A percentile compares a stretch with the other conserved stretches of the same genome.
phyloP scores from a whole-genome alignment of 768 basidiomycete genomes.

The Lactifluus hygrophoroides region DNA sequence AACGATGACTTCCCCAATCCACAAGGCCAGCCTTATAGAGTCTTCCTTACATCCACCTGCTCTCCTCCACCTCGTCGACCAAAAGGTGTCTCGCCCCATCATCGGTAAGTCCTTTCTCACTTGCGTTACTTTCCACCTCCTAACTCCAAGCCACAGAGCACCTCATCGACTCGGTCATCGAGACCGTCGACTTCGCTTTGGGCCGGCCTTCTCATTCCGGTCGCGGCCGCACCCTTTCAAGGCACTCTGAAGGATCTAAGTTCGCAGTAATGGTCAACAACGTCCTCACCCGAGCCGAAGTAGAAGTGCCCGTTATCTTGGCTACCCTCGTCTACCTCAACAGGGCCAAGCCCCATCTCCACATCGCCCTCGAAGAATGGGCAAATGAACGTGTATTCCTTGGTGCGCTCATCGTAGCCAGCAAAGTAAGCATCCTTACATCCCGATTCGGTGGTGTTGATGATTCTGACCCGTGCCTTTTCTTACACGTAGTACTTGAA shows the following conservation, averaged over 20 bases:
- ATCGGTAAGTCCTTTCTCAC: slow-evolving; percentile 43
- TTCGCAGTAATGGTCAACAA: slow-evolving; percentile 60
- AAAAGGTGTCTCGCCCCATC: slow-evolving; percentile 51
- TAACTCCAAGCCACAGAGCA: slow-evolving; percentile 41
- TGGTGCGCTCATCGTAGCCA: slow-evolving; percentile 79
- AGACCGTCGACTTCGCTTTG: slow-evolving; percentile 71
- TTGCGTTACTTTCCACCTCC: background rate
- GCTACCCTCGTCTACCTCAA: slow-evolving; percentile 69
- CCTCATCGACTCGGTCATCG: slow-evolving; percentile 56
- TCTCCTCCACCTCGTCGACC: slow-evolving; percentile 58
- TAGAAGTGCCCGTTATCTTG: slow-evolving; percentile 60
- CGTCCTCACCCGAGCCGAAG: slow-evolving; percentile 65
- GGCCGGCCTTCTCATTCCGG: slow-evolving; percentile 51
- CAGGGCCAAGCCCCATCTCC: slow-evolving; percentile 68
- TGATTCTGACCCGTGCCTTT: background rate
- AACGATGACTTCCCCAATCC: slow-evolving; percentile 29
- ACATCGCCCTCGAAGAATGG: slow-evolving; percentile 77
- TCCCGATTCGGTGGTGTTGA: background rate
- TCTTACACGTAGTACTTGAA: slow-evolving; percentile 64
- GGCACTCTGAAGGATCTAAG: slow-evolving; percentile 43
- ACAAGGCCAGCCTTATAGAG: slow-evolving; percentile 52
- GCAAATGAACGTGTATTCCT: slow-evolving; percentile 87
- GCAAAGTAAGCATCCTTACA: slow-evolving; percentile 49
- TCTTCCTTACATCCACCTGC: slow-evolving; percentile 53
- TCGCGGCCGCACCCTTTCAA: slow-evolving; percentile 39